phyloP scores from a whole-genome alignment of 2,329 filamentous ascomycete genomes.

The Aureobasidium uvarum region DNA sequence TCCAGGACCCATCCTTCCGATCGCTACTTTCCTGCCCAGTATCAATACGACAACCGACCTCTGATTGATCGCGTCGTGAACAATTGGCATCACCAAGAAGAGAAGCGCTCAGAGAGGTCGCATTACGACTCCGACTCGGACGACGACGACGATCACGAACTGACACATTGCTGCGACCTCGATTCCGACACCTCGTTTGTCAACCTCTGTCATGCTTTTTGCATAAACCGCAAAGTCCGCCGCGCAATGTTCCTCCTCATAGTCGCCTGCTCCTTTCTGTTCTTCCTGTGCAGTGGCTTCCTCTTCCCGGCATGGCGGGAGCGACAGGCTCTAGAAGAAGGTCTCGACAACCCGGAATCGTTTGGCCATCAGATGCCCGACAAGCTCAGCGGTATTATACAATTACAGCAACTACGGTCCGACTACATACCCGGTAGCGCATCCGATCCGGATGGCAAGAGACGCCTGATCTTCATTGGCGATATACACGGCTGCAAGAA shows the following conservation, averaged over 20 bases:
- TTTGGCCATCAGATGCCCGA: conserved; percentile 33
- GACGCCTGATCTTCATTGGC: conserved; percentile 75
- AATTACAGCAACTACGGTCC: conserved; percentile 51
- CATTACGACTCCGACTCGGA: conserved; percentile 18
- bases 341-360: conserved; percentile 36
- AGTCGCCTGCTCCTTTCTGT: conserved; percentile 35
- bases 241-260: conserved; percentile 38
- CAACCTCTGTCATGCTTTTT: conserved; percentile 29
- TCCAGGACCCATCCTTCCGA: background rate
- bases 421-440: conserved; percentile 37
- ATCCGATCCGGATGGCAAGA: conserved; percentile 42
- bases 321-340: conserved; percentile 38
- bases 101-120: conserved; percentile 28
- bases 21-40: conserved; percentile 6
- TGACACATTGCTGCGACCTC: conserved; percentile 36
- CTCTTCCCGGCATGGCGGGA: conserved; percentile 41
- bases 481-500: conserved; percentile 87
- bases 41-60: conserved; percentile 27
- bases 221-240: conserved; percentile 32
- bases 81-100: conserved; percentile 31
- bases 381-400: conserved; percentile 44
- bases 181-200: conserved; percentile 39
- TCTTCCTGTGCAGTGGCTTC: conserved; percentile 41
- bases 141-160: conserved; percentile 26
- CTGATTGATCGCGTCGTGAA: conserved; percentile 35